phyloP scores from a whole-genome alignment of 2,329 filamentous ascomycete species.

The Talaromyces atroroseus region DNA sequence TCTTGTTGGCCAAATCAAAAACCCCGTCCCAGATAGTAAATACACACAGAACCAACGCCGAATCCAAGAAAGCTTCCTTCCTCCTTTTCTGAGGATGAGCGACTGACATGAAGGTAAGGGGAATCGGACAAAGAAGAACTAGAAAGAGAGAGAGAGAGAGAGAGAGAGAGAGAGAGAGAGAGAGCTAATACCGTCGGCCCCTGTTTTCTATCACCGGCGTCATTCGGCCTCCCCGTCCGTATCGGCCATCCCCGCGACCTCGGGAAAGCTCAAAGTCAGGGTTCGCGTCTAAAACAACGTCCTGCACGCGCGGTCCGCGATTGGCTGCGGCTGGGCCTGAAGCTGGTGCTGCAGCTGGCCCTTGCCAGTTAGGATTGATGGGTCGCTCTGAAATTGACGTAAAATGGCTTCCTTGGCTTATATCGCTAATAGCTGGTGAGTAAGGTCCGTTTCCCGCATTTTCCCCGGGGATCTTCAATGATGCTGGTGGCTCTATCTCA shows the following conservation, averaged over 20 bases:
- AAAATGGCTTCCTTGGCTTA: conserved; percentile 68
- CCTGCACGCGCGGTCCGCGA: conserved; percentile 53
- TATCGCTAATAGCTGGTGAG: conserved; percentile 63
- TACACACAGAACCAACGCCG: no score
- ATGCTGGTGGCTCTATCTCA: conserved; percentile 28
- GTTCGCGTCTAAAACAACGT: conserved; percentile 71
- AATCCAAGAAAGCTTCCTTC: no score
- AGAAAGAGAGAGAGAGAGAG: neutral
- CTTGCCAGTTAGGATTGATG: conserved; percentile 78
- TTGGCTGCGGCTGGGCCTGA: conserved; percentile 45
- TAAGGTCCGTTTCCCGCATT: conserved; percentile 58
- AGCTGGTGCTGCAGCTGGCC: conserved; percentile 40
- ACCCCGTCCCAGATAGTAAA: no score
- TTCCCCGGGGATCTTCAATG: conserved; percentile 52
- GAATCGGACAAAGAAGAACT: neutral
- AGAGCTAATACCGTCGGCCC: conserved; percentile 3
- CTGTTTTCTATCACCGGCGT: conserved; percentile 15
- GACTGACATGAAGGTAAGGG: no score
- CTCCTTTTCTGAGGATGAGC: neutral
- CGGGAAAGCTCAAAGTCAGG: conserved; percentile 75
- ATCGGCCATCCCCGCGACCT: conserved; percentile 13
- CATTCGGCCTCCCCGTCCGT: conserved; percentile 11
- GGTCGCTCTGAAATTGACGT: conserved; percentile 86
- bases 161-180: neutral
- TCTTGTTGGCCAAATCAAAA: no score